Base-by-base conservation (phyloP, 768 basidiomycete species). In the Russula compacta region DNA sequence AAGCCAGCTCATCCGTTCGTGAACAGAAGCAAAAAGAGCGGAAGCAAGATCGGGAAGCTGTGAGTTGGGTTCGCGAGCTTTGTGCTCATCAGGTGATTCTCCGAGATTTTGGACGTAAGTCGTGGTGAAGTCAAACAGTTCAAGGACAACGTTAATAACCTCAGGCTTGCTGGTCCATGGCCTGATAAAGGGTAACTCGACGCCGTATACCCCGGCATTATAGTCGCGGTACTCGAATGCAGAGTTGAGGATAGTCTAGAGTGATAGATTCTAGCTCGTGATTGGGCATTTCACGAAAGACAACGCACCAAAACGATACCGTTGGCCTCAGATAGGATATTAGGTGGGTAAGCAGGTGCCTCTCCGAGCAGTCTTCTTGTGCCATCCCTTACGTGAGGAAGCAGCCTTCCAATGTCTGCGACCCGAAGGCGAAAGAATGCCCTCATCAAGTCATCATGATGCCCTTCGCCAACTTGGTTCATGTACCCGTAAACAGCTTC, bases 151-250 rank as follows among this genome's bases (percentile, higher is more conserved):
- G 46, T 92, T 87, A 55, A 95, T 82, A 15, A 90, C 71, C 0
- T 75, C 69, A 3, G 84, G 76, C 49, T 78, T 78, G 67, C 91
- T 90, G 17, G 92, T 92, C 95, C 95, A 98, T 0, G 89, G 85
- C 61, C 85, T 80, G 64, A 80, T 78, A 81, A 83, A 83, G 5
- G 81, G 86, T 21, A 79, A 75, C 24, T 83, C 79, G 47, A 98
- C 78, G 35, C 91, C 91, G 69, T 98, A 98, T 9, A 88, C 82
- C 8, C 78, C 77, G 2, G 80, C 69, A 66, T 90, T 86, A 64
- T 85, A 84, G 40, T 81, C 79, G 43, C 94, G 82, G 70, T 90
- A 92, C 38, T 86, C 83, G 53, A 84, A 77, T 0, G 91, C 85
- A 2, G 91, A 84, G 66, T 79, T 80, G 43, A 89, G 77, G 12